These are phyloP conservation scores for Butyriboletus appendiculatus DNA, from an alignment of 1,284 basidiomycete genomes.

Conservation along the genomic window DNA sequence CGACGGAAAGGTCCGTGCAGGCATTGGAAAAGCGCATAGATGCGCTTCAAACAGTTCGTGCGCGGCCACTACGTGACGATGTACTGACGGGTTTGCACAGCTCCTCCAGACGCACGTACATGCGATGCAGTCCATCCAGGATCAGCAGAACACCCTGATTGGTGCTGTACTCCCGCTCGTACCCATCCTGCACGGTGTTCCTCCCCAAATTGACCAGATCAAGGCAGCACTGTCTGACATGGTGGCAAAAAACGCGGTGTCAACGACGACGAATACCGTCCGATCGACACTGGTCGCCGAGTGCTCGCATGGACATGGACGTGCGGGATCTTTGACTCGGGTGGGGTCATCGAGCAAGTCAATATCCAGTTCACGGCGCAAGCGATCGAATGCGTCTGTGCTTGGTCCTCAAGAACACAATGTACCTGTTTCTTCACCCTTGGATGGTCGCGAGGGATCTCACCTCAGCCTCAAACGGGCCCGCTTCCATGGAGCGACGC, in stretches of 20 bases:
- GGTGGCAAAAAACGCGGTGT: slow-evolving; percentile 16
- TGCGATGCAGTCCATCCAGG: slow-evolving; percentile 47
- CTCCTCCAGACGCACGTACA: slow-evolving; percentile 52
- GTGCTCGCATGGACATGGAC: background rate
- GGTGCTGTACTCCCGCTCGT: slow-evolving; percentile 54
- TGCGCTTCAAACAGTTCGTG: slow-evolving; percentile 51
- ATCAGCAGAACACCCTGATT: slow-evolving; percentile 41
- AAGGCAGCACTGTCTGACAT: slow-evolving; percentile 20
- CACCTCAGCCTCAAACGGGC: slow-evolving; percentile 11
- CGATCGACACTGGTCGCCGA: slow-evolving; percentile 15
- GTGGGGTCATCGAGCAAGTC: background rate
- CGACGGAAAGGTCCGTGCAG: slow-evolving; percentile 42
- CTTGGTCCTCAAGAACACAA: background rate
- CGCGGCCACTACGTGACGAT: background rate
- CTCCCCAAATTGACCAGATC: slow-evolving; percentile 51
- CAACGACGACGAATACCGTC: slow-evolving; percentile 16
- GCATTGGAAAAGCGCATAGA: slow-evolving; percentile 57
- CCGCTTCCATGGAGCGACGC: slow-evolving; percentile 5
- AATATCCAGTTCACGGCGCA: background rate
- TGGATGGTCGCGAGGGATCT: slow-evolving; percentile 3
- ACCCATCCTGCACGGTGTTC: slow-evolving; percentile 56
- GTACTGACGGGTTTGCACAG: slow-evolving; percentile 17
- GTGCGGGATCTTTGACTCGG: slow-evolving; percentile 1
- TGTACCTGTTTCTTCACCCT: slow-evolving; percentile 14
- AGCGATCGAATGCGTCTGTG: background rate